Base-by-base conservation (phyloP, 2,329 filamentous ascomycete species). In the Calonectria leucothoes region DNA sequence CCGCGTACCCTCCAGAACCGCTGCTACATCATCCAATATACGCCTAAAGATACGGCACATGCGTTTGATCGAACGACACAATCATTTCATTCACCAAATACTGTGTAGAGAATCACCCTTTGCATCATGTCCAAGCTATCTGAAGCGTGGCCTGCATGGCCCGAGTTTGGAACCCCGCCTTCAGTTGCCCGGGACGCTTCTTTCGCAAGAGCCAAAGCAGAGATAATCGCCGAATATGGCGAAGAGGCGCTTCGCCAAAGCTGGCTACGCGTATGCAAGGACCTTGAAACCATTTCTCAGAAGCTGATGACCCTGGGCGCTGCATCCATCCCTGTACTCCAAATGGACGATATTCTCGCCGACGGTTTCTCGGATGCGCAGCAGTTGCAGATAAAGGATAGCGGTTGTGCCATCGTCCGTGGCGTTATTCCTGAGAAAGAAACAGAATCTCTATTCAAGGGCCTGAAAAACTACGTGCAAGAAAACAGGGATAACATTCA, bases 211-310 rank as follows among this genome's bases (percentile, higher is more conserved):
- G 71, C 71, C 15, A 86, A 86, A 75, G 78, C 80, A 55, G 77
- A 80, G 1, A 82, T 86, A 17, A 80, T 84, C 37, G 76, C 79
- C 1, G 71, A 84, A 52, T 86, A 85, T 69, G 85, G 86, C 7
- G 79, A 81, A 57, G 82, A 81, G 17, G 79, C 81, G 1, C 71
- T 87, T 17, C 77, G 75, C 12, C 66, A 80, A 73, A 82, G 83
- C 72, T 87, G 85, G 85, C 51, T 86, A 7, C 80, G 81, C 35
- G 82, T 84, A 6, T 87, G 86, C 76, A 77, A 82, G n/a, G 69
- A 82, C 7, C 80, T 87, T 5, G 78, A 83, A 55, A 63, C 55
- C 0, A 72, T 86, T n/a, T 86, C 85, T 0, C 81, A 82, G 10
- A 79, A 82, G 17, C 82, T 87, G 33, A 76, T 80, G 15, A 74